Evolutionary conservation across 2,329 filamentous ascomycete species (phyloP).

Genomic region (Pseudopithomyces chartarum): DNA sequence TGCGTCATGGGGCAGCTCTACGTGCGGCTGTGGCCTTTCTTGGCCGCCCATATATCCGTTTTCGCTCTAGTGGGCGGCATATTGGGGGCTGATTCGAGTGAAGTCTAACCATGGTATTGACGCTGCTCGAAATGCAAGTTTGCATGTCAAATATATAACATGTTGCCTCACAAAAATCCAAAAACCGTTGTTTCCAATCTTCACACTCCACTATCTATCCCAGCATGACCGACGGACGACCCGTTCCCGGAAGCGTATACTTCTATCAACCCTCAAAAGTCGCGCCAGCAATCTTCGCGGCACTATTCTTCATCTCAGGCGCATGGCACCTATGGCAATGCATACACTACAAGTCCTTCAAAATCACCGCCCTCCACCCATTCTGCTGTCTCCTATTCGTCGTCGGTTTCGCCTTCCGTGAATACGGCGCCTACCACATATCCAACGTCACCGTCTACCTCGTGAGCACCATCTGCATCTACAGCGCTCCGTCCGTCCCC

Average conservation of each 20-base stretch:
- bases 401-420: constrained; percentile 59
- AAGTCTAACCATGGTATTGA: background rate
- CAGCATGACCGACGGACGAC: constrained; percentile 8
- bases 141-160: background rate
- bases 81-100: background rate
- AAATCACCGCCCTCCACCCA: constrained; percentile 57
- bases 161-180: background rate
- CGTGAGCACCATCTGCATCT: constrained; percentile 41
- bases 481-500: constrained; percentile 38
- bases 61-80: background rate
- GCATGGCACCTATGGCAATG: constrained; percentile 58
- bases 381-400: constrained; percentile 59
- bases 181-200: too few species aligned
- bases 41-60: background rate
- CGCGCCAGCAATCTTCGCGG: constrained; percentile 57
- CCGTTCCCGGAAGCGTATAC: constrained; percentile 25
- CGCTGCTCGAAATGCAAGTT: background rate
- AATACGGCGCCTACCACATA: constrained; percentile 57
- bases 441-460: constrained; percentile 47
- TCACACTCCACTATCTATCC: background rate
- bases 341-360: constrained; percentile 60
- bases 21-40: background rate
- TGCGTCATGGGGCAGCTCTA: background rate
- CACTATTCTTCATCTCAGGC: constrained; percentile 51
- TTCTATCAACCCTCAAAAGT: constrained; percentile 57